Evolutionary conservation across 2,329 filamentous ascomycete genomes (phyloP), one percentile per base, ranked within the genome.

Genomic region (Clarireedia hainanense): DNA sequence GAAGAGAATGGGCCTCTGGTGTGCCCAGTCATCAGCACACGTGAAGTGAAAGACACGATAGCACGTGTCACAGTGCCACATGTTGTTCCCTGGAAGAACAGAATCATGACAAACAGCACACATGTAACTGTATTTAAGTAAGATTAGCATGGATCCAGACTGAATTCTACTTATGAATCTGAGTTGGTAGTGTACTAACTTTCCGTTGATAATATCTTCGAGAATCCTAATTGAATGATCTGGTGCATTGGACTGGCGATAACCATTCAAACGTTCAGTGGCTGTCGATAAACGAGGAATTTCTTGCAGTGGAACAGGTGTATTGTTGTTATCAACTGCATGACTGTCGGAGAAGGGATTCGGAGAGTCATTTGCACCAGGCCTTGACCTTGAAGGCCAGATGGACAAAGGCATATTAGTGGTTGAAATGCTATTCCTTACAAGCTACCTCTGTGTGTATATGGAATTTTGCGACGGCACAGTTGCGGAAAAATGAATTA

Each of bases 11-110:
- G 5, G 5, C 15, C 5, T 14, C 23, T 39, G 15, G 9, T 23
- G 24, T 10, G 39, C 14, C 37, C 52, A 57, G 5, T 20, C 30
- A 12, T 24, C 23, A 2, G 55, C 50, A 48, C 62, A 64, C 27
- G 27, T 10, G 54, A 51, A 56, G 37, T 64, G 62, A 30, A 46
- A 51, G 15, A 61, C 51, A 15, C 46, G 47, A 49, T 54, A 49
- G 40, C 60, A 64, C 9, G 30, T 7, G 9, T 10, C 26, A 45
- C 62, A 64, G 14, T 60, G 50, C 62, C 60, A 64, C 10, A 64
- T 50, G 20, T 24, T 40, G 10, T 45, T 43, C 9, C 15, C 36
- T n/a, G 30, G 30, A 15, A n/a, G 14, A 9, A 55, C 20, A 5
- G 24, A 9, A 24, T 55, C 37, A 10, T 42, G 23, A 45, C 52